phyloP scores from a whole-genome alignment of 257 asterid genomes.

The Fraxinus americana region DNA sequence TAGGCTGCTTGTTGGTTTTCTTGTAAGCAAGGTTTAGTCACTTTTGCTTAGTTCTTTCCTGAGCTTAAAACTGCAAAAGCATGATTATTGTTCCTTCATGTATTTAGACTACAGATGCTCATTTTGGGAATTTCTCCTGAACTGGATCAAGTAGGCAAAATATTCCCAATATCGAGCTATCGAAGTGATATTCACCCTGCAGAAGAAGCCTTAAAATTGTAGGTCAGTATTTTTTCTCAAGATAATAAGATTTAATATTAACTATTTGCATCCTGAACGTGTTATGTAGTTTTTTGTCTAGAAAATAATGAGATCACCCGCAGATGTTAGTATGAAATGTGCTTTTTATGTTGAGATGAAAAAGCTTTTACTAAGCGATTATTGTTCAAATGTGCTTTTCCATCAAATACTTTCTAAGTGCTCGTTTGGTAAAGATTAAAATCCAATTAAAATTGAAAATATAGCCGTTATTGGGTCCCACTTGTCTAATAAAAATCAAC shows the following conservation, averaged over 20 bases:
- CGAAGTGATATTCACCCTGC: not conserved
- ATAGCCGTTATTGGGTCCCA: too few species aligned
- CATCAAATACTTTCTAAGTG: not conserved
- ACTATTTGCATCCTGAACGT: not conserved
- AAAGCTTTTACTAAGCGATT: not conserved
- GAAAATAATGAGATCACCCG: not conserved
- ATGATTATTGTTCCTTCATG: conserved; percentile 14
- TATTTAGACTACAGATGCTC: conserved; percentile 16
- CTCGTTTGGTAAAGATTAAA: too few species aligned
- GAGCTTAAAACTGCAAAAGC: conserved; percentile 8
- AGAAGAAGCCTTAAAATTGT: conserved; percentile 7
- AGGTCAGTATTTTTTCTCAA: conserved; percentile 27
- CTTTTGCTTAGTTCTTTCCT: not conserved
- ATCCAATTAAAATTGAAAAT: too few species aligned
- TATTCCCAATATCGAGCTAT: not conserved
- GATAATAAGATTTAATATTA: not conserved
- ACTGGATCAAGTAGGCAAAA: conserved; percentile 22
- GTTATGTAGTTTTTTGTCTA: not conserved
- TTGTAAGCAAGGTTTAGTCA: not conserved
- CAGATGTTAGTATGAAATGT: not conserved
- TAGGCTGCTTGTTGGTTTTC: not conserved
- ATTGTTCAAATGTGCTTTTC: not conserved
- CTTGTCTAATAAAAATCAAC: too few species aligned
- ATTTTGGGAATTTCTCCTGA: conserved; percentile 12
- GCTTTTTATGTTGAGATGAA: not conserved